phyloP scores from a whole-genome alignment of 2,329 filamentous ascomycete genomes.

The Dothideomycetidae sp. region DNA sequence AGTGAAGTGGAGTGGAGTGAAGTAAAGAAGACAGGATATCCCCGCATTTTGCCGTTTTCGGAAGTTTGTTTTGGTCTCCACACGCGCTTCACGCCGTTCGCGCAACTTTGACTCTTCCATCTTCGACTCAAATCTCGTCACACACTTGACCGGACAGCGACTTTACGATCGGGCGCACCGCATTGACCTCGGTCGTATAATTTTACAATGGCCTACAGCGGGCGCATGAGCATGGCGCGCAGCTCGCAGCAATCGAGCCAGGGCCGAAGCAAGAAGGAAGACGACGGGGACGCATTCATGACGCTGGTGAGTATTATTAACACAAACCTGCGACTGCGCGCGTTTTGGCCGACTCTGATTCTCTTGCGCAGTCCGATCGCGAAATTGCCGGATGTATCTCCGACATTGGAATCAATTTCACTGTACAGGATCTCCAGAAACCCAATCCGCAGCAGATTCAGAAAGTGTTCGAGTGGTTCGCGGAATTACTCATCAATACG shows the following conservation, averaged over 20 bases:
- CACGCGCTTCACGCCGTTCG: not conserved
- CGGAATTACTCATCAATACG: constrained; percentile 82
- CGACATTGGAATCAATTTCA: constrained; percentile 87
- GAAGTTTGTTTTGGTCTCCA: constrained; percentile 7
- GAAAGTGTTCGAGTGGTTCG: constrained; percentile 96
- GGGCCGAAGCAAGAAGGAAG: constrained; percentile 26
- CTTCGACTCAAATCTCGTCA: not conserved
- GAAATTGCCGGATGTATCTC: constrained; percentile 96
- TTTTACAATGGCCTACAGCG: constrained; percentile 34
- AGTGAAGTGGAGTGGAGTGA: no score
- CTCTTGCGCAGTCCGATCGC: constrained; percentile 39
- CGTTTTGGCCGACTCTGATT: no score
- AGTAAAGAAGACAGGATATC: no score
- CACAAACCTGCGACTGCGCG: not conserved
- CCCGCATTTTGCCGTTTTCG: constrained; percentile 4
- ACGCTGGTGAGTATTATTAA: constrained; percentile 27
- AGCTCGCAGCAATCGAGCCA: constrained; percentile 22
- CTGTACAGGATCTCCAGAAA: constrained; percentile 74
- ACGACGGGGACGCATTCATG: constrained; percentile 37
- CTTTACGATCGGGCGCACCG: no score
- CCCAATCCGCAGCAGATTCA: constrained; percentile 91
- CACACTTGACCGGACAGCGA: not conserved
- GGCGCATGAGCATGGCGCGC: constrained; percentile 37
- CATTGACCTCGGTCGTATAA: not conserved
- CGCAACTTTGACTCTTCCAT: constrained; percentile 1